These are phyloP conservation scores for Cercophora sp. DNA, from an alignment of 495 filamentous ascomycete genomes.

Conservation along the genomic window DNA sequence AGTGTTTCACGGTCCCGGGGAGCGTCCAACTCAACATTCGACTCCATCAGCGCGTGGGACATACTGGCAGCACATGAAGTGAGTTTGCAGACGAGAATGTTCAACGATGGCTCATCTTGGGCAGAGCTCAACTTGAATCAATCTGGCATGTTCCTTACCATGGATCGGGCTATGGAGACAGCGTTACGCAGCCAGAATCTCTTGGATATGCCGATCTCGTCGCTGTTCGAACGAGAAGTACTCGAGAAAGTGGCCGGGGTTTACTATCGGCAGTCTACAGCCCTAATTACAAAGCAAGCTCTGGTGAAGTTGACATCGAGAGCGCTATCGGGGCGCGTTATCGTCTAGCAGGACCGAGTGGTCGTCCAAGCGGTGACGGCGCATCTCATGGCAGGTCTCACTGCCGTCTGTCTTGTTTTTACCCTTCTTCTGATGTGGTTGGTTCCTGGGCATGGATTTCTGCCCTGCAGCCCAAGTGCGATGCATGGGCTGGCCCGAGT, in stretches of 20 bases:
- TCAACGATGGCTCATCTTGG: no score
- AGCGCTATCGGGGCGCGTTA: neutral
- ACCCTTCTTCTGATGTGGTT: neutral
- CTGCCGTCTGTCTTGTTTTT: neutral
- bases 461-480: constrained; percentile 2
- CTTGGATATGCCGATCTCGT: neutral
- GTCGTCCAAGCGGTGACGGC: constrained; percentile 6
- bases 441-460: constrained; percentile 1
- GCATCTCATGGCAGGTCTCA: constrained; percentile 9
- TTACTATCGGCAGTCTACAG: neutral
- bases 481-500: constrained; percentile 1
- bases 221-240: neutral
- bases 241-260: neutral
- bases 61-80: no score
- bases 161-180: no score
- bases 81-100: no score
- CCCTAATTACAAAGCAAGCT: neutral
- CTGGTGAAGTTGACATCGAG: neutral
- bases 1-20: no score
- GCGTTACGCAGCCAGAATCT: neutral
- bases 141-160: no score
- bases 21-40: no score
- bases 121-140: no score
- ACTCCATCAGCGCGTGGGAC: no score
- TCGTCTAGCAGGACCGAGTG: neutral